Percentiles rank a stretch among this genome's conserved stretches.
Evolutionary conservation across 169 alveolate species (phyloP).

Genomic region (Plasmodium vinckei): DNA sequence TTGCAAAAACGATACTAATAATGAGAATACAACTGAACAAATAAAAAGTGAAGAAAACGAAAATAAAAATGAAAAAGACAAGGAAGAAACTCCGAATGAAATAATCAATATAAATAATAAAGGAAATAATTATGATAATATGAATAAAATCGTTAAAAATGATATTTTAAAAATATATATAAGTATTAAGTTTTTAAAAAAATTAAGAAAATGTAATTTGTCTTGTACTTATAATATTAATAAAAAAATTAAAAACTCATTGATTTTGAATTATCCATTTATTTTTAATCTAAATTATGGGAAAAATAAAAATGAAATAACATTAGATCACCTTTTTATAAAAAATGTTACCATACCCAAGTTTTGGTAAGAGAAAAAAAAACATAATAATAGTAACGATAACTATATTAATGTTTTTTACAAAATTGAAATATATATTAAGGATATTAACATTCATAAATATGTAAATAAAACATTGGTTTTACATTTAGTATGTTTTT

Average conservation of each 20-base stretch:
- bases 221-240: slow-evolving; percentile 25
- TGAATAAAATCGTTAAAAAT: slow-evolving; percentile 21
- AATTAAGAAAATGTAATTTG: slow-evolving; percentile 33
- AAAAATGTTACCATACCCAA: slow-evolving; percentile 30
- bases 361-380: slow-evolving; percentile 19
- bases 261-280: slow-evolving; percentile 49
- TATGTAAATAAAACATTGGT: no score
- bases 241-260: slow-evolving; percentile 47
- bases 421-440: no score
- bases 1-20: neutral
- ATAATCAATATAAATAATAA: neutral
- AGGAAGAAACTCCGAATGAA: neutral
- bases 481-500: no score
- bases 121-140: neutral
- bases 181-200: slow-evolving; percentile 29
- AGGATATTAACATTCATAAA: no score
- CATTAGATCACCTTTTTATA: slow-evolving; percentile 14
- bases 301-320: slow-evolving; percentile 9
- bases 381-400: no score
- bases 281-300: slow-evolving; percentile 52
- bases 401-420: no score
- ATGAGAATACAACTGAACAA: slow-evolving; percentile 2
- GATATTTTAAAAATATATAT: slow-evolving; percentile 55
- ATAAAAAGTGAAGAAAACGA: neutral
- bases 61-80: slow-evolving; percentile 2